A percentile compares a stretch with the other conserved stretches of the same genome.
These are phyloP conservation scores for Beauveria bassiana DNA, from an alignment of 2,329 filamentous ascomycete species.

Conservation along the genomic window DNA sequence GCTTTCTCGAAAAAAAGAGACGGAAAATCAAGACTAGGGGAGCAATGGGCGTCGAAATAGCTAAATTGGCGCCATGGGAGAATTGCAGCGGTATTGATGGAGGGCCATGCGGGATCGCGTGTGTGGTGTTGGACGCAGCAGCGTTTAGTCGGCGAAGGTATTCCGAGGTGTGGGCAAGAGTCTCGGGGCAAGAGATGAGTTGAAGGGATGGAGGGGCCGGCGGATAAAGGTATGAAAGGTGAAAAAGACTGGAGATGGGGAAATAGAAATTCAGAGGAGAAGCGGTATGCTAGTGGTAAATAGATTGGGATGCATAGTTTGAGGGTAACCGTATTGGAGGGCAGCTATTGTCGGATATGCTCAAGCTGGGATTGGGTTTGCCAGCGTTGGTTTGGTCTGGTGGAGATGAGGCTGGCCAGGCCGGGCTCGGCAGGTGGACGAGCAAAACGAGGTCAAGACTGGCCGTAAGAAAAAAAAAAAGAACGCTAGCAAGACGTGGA, in stretches of 20 bases:
- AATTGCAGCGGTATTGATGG: background rate
- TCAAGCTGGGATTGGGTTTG: background rate
- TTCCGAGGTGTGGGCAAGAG: background rate
- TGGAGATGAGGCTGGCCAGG: constrained; percentile 6
- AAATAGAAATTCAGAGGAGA: background rate
- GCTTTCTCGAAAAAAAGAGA: background rate
- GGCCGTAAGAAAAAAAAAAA: background rate
- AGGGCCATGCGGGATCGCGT: constrained; percentile 2
- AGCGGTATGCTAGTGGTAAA: constrained; percentile 1
- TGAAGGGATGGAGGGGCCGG: background rate
- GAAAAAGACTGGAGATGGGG: constrained; percentile 7
- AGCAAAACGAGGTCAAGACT: background rate
- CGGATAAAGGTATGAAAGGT: background rate
- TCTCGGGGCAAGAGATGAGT: constrained; percentile 1
- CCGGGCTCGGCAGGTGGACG: background rate
- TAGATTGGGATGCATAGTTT: background rate
- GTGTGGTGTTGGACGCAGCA: background rate
- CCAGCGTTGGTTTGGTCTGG: background rate
- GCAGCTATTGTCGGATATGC: background rate
- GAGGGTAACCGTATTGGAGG: background rate
- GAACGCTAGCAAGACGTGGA: background rate
- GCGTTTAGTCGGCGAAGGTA: background rate
- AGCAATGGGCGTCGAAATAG: background rate
- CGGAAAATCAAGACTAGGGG: background rate
- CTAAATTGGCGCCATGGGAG: constrained; percentile 6